Percentiles rank a stretch among this genome's conserved stretches.
Evolutionary conservation across 352 stramenopile genomes (phyloP).

Genomic region (Phytopythium aichiense): DNA sequence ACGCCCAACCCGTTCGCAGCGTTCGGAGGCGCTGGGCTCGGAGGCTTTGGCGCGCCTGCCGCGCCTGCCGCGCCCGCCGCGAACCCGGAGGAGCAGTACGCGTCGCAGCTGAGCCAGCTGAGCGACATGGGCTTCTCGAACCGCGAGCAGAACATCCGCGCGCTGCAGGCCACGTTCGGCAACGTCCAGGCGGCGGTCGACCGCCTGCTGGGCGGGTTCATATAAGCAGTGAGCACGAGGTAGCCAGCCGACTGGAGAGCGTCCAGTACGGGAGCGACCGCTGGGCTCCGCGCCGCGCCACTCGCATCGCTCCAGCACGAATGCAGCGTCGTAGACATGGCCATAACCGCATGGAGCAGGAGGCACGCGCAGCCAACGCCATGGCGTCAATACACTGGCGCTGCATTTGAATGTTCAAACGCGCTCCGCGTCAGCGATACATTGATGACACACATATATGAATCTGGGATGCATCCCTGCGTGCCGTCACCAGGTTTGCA

Average conservation of each 20-base stretch:
- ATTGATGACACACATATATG: too few species aligned
- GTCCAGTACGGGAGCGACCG: neutral
- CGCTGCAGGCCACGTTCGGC: constrained; percentile 77
- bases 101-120: constrained; percentile 86
- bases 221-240: constrained; percentile 19
- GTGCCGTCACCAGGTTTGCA: too few species aligned
- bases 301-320: neutral
- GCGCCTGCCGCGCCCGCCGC: constrained; percentile 28
- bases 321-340: neutral
- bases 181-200: constrained; percentile 91
- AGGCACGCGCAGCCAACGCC: too few species aligned
- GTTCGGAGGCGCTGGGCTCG: constrained; percentile 22
- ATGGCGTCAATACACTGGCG: neutral
- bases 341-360: too few species aligned
- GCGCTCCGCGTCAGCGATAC: too few species aligned
- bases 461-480: too few species aligned
- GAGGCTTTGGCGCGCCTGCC: constrained; percentile 29
- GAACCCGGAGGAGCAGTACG: constrained; percentile 85
- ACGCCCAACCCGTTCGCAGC: constrained; percentile 48
- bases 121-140: constrained; percentile 91
- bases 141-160: constrained; percentile 83
- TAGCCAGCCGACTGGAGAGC: neutral
- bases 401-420: too few species aligned
- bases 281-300: too few species aligned
- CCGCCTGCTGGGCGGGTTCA: constrained; percentile 72